Percentiles rank a stretch among this genome's conserved stretches.
These are phyloP conservation scores for Linnemannia exigua DNA, from an alignment of 192 early-diverging fungal genomes.

Conservation along the genomic window DNA sequence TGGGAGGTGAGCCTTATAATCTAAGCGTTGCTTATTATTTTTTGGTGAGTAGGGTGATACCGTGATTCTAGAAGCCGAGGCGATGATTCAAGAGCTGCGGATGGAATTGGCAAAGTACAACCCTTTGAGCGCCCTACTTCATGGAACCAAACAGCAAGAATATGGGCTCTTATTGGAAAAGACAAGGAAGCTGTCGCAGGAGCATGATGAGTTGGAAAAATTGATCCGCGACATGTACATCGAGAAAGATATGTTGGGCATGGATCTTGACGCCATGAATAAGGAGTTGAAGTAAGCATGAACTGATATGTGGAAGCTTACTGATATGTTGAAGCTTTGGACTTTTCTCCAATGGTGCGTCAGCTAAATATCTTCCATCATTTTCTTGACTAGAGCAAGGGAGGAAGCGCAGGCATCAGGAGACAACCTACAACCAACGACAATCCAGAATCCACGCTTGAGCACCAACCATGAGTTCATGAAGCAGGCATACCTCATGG, in stretches of 20 bases:
- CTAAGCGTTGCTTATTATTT: not conserved
- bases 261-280: constrained; percentile 25
- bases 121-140: constrained; percentile 18
- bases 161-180: constrained; percentile 20
- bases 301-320: not conserved
- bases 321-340: not conserved
- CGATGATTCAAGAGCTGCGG: constrained; percentile 14
- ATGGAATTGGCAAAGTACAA: constrained; percentile 34
- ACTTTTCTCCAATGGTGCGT: not conserved
- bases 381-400: constrained; percentile 47
- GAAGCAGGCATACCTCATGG: constrained; percentile 52
- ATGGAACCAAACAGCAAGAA: constrained; percentile 21
- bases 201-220: constrained; percentile 3
- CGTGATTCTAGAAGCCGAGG: not conserved
- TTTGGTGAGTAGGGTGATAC: not conserved
- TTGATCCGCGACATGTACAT: not conserved
- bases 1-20: no score
- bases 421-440: not conserved
- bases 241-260: constrained; percentile 22
- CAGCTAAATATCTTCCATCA: not conserved
- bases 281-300: not conserved
- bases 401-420: constrained; percentile 45
- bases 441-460: constrained; percentile 20
- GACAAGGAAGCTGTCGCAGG: not conserved
- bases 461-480: constrained; percentile 48